A percentile compares a stretch with the other conserved stretches of the same genome.
These are phyloP conservation scores for Amanita polypyramis DNA, from an alignment of 768 basidiomycete genomes.

Conservation along the genomic window DNA sequence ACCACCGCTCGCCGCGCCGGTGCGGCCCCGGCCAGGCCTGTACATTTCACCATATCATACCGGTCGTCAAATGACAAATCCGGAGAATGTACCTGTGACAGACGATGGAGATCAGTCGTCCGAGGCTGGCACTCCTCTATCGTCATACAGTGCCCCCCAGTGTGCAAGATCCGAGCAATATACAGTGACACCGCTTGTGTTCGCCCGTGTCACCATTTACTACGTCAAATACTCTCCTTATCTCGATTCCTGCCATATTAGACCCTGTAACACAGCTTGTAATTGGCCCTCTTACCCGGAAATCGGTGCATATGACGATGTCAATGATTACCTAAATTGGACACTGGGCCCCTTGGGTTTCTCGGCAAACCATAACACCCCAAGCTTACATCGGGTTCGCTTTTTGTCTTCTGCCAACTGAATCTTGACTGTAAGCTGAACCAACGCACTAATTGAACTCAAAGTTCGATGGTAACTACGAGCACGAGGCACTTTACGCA, in stretches of 20 bases:
- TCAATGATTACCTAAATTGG: neutral
- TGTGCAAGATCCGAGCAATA: neutral
- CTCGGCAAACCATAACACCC: neutral
- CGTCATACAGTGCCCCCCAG: neutral
- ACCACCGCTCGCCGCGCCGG: neutral
- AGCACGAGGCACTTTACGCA: neutral
- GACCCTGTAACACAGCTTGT: neutral
- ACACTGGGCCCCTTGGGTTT: neutral
- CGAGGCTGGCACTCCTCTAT: neutral
- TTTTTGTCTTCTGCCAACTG: neutral
- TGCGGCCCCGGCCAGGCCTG: neutral
- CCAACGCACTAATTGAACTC: neutral
- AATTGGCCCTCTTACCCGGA: neutral
- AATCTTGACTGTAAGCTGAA: neutral
- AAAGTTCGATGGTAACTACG: neutral
- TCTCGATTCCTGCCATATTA: neutral
- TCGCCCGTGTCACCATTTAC: neutral
- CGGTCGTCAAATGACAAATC: neutral
- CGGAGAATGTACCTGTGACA: neutral
- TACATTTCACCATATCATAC: neutral
- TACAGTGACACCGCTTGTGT: neutral
- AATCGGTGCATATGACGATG: neutral
- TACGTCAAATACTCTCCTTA: neutral
- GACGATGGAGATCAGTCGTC: neutral
- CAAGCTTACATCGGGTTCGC: too few species aligned